These are phyloP conservation scores for Gloeophyllum trabeum DNA, from an alignment of 768 basidiomycete genomes.

Conservation along the genomic window DNA sequence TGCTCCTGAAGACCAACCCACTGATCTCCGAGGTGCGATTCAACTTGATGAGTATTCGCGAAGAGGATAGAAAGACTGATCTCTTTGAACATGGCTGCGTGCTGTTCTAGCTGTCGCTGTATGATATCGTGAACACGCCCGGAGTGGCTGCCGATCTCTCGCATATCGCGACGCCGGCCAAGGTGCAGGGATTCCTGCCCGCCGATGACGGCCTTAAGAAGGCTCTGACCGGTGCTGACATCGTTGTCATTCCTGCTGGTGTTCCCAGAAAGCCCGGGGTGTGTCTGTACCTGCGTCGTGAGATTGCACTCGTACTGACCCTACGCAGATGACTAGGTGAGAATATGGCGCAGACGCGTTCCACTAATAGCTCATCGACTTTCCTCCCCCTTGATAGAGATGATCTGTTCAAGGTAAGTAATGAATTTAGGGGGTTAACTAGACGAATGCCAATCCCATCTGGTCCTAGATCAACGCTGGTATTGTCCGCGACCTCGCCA, in stretches of 20 bases:
- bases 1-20: constrained; percentile 82
- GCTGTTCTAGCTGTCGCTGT: constrained; percentile 65
- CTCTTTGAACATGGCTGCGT: not conserved
- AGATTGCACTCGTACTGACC: constrained; percentile 4
- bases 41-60: not conserved
- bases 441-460: too few species aligned
- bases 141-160: constrained; percentile 94
- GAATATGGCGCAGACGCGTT: constrained; percentile 6
- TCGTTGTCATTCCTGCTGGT: constrained; percentile 95
- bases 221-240: constrained; percentile 71
- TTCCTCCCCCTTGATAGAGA: constrained; percentile 40
- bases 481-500: constrained; percentile 89
- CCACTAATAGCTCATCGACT: constrained; percentile 8
- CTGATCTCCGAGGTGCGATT: constrained; percentile 61
- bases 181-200: constrained; percentile 72
- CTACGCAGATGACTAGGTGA: constrained; percentile 38
- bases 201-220: constrained; percentile 76
- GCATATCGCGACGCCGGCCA: constrained; percentile 85
- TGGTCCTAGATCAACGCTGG: constrained; percentile 97
- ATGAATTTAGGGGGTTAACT: too few species aligned
- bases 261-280: constrained; percentile 93
- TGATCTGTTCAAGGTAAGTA: constrained; percentile 86
- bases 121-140: constrained; percentile 96
- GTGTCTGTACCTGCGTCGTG: constrained; percentile 19
- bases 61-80: not conserved